Evolutionary conservation across 208 protist genomes (phyloP).

Genomic region (Acanthamoeba culbertsoni): DNA sequence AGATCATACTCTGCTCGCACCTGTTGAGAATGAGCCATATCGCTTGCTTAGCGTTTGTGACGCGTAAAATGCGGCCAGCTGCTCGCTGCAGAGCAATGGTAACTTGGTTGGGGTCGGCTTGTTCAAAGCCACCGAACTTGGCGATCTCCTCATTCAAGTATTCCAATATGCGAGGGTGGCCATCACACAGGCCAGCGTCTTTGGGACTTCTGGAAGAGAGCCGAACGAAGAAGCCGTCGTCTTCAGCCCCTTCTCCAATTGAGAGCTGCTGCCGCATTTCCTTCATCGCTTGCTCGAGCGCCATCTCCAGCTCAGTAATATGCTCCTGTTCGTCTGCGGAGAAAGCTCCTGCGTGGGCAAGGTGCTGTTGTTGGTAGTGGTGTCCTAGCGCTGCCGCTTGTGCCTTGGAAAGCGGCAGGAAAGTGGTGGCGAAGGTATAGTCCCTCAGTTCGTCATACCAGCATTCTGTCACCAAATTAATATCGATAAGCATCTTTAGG

Average conservation of each 20-base stretch:
- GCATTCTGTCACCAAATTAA: background rate
- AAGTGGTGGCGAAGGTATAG: constrained; percentile 37
- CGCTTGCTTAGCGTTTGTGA: background rate
- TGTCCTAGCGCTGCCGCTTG: background rate
- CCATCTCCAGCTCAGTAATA: background rate
- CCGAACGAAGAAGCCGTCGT: constrained; percentile 3
- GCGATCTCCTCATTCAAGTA: constrained; percentile 18
- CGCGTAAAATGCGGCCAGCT: constrained; percentile 27
- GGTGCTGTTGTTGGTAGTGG: constrained; percentile 23
- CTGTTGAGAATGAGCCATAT: constrained; percentile 29
- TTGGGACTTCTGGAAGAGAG: constrained; percentile 58
- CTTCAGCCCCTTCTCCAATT: background rate
- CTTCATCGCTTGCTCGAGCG: background rate
- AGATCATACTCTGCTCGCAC: background rate
- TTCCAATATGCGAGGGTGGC: background rate
- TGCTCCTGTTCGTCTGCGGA: background rate
- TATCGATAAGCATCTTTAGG: background rate
- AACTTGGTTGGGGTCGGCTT: constrained; percentile 6
- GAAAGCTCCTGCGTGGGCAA: background rate
- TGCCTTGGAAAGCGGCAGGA: background rate
- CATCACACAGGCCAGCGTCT: constrained; percentile 17
- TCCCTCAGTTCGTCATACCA: constrained; percentile 36
- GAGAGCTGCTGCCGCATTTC: background rate
- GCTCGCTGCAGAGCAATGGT: background rate
- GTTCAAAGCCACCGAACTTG: background rate